These are phyloP conservation scores for Graphiopsis chlorocephala DNA, from an alignment of 2,329 filamentous ascomycete genomes.

Conservation along the genomic window DNA sequence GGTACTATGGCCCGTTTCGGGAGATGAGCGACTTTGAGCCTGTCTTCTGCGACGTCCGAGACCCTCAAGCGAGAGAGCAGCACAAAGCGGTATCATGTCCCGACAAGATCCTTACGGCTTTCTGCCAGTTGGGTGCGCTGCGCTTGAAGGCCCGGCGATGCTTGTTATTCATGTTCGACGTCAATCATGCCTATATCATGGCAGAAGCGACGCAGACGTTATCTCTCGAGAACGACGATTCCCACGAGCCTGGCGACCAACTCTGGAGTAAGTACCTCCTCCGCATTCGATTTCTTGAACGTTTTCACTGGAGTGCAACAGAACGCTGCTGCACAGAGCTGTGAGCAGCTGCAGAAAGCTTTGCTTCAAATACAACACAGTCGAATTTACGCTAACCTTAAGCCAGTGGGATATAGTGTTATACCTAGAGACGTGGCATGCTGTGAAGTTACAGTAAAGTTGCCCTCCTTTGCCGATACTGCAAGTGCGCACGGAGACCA, in stretches of 20 bases:
- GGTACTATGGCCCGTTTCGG: slow-evolving; percentile 24
- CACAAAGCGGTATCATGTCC: background rate
- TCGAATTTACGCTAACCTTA: background rate
- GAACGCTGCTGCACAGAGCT: no score
- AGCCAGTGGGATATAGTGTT: slow-evolving; percentile 24
- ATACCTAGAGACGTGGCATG: slow-evolving; percentile 29
- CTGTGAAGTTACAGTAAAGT: slow-evolving; percentile 32
- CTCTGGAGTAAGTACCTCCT: slow-evolving; percentile 21
- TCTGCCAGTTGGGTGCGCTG: slow-evolving; percentile 52
- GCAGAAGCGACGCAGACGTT: slow-evolving; percentile 52
- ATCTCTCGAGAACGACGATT: slow-evolving; percentile 35
- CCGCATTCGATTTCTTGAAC: background rate
- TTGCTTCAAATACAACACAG: background rate
- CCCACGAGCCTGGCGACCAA: slow-evolving; percentile 25
- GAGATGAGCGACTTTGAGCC: background rate
- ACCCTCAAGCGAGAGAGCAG: background rate
- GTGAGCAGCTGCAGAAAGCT: background rate
- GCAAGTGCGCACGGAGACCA: slow-evolving; percentile 7
- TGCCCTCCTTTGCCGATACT: slow-evolving; percentile 23
- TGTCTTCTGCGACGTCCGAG: background rate
- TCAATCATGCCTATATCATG: slow-evolving; percentile 50
- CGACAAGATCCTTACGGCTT: slow-evolving; percentile 39
- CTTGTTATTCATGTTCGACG: slow-evolving; percentile 55
- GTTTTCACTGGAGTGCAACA: no score
- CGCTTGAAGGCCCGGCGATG: slow-evolving; percentile 47